These are phyloP conservation scores for Pichia eremophila DNA, from an alignment of 805 yeast genomes.

Conservation along the genomic window DNA sequence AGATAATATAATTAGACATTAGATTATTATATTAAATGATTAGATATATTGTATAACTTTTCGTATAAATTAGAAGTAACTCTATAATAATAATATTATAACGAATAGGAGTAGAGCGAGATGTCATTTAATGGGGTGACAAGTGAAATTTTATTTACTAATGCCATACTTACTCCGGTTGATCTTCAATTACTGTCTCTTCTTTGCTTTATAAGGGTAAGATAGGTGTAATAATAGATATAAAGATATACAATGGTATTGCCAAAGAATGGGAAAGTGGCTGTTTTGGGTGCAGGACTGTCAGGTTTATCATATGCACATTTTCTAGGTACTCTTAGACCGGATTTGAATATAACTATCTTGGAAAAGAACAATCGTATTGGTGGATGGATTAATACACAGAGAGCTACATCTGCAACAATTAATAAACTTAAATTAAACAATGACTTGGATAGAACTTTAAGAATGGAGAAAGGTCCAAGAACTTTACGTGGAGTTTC, in stretches of 20 bases:
- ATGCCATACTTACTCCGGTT: too few species aligned
- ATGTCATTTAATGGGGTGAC: too few species aligned
- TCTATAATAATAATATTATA: too few species aligned
- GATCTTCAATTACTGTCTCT: too few species aligned
- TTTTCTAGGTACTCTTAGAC: constrained; percentile 60
- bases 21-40: too few species aligned
- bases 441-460: not conserved
- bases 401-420: not conserved
- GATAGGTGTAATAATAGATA: too few species aligned
- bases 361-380: constrained; percentile 45
- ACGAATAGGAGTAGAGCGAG: too few species aligned
- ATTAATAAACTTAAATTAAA: not conserved
- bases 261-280: constrained; percentile 35
- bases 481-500: constrained; percentile 79
- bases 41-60: too few species aligned
- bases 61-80: too few species aligned
- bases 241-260: not conserved
- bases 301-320: constrained; percentile 74
- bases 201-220: too few species aligned
- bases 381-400: constrained; percentile 73
- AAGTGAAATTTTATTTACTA: too few species aligned
- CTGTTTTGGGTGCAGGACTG: constrained; percentile 81
- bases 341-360: constrained; percentile 59
- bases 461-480: constrained; percentile 73
- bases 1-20: too few species aligned